These are phyloP conservation scores for Bombardia bombarda DNA, from an alignment of 495 filamentous ascomycete species.

Conservation along the genomic window DNA sequence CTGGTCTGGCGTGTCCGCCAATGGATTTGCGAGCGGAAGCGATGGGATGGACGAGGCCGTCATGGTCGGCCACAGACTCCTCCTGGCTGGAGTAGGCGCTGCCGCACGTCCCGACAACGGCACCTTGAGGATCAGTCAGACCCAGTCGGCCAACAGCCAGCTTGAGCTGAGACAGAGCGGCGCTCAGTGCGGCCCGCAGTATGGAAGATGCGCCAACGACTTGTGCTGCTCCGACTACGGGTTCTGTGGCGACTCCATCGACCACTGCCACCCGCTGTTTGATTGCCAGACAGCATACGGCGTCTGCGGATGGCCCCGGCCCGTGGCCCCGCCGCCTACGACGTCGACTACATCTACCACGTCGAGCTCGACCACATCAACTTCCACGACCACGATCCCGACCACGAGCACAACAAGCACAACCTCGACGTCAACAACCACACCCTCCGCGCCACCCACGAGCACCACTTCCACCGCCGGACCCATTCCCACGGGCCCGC, in stretches of 20 bases:
- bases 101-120: neutral
- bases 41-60: neutral
- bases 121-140: too few species aligned
- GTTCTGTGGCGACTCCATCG: conserved; percentile 38
- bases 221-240: conserved; percentile 39
- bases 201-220: conserved; percentile 15
- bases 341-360: conserved; percentile 2
- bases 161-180: conserved; percentile 16
- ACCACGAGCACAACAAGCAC: neutral
- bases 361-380: neutral
- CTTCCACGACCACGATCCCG: conserved; percentile 4
- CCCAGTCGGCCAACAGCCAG: too few species aligned
- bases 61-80: conserved; percentile 1
- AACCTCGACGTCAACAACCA: conserved; percentile 1
- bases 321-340: conserved; percentile 7
- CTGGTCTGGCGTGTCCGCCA: conserved; percentile 7
- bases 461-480: neutral
- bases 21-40: neutral
- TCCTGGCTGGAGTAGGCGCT: neutral
- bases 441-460: neutral
- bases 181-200: conserved; percentile 12
- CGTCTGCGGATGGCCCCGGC: conserved; percentile 25
- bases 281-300: conserved; percentile 44
- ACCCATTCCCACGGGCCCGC: conserved; percentile 8
- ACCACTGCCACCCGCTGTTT: conserved; percentile 39